Conservation (phyloP, 257 asterid species). For the Datura wrightii region DNA sequence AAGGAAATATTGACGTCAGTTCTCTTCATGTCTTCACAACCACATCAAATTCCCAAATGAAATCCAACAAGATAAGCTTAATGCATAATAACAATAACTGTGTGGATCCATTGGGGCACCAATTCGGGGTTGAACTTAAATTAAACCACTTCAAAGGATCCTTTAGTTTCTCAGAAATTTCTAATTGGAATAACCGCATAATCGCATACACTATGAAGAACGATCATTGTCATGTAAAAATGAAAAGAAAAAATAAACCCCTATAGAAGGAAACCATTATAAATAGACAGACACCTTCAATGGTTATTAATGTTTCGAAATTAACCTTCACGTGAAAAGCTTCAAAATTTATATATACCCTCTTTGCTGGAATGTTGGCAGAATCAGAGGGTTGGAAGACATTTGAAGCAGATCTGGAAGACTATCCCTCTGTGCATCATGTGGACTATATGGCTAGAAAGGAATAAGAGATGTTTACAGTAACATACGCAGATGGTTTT, state of each 20-base stretch:
- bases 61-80: constrained; percentile 22
- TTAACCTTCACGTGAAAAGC: background rate
- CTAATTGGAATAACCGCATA: background rate
- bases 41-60: constrained; percentile 5
- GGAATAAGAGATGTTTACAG: background rate
- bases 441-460: constrained; percentile 15
- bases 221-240: background rate
- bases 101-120: background rate
- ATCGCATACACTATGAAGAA: background rate
- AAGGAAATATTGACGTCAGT: background rate
- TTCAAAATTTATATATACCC: background rate
- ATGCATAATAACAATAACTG: background rate
- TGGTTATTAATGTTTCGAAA: constrained; percentile 12
- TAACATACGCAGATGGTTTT: background rate
- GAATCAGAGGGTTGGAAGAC: background rate
- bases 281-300: background rate
- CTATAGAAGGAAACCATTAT: background rate
- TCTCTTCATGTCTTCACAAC: constrained; percentile 7
- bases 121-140: background rate
- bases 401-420: constrained; percentile 8
- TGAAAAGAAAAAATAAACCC: background rate
- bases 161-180: constrained; percentile 11
- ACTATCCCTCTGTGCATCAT: constrained; percentile 22
- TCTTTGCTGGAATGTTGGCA: constrained; percentile 1
- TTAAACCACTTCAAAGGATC: background rate